Percentiles rank a stretch among this genome's conserved stretches.
Evolutionary conservation across 805 yeast genomes (phyloP).

Genomic region (Torulaspora maleeae): DNA sequence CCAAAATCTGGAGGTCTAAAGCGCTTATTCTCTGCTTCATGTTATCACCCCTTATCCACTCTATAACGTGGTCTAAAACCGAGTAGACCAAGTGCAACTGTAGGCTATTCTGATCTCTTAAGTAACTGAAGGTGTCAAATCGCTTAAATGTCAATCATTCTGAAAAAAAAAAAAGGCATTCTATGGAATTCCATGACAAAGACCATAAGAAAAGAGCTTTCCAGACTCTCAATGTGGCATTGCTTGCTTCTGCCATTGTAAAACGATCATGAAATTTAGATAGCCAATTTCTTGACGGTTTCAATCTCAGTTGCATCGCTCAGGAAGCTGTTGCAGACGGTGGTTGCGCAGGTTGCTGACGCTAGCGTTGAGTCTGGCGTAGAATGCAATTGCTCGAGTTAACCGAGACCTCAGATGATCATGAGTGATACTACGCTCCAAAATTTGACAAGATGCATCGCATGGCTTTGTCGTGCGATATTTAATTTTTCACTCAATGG

Average conservation of each 20-base stretch:
- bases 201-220: neutral
- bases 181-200: neutral
- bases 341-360: too few relatives aligned
- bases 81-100: neutral
- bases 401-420: neutral
- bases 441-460: neutral
- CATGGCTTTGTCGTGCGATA: neutral
- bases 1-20: conserved; percentile 69
- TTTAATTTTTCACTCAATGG: neutral
- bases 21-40: conserved; percentile 81
- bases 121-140: neutral
- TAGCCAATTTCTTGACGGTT: too few relatives aligned
- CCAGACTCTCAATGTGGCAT: neutral
- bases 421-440: neutral
- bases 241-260: neutral
- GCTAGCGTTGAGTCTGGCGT: too few relatives aligned
- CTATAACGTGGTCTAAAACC: neutral
- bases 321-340: too few relatives aligned
- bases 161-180: neutral
- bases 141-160: neutral
- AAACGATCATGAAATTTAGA: neutral
- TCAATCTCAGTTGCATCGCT: too few relatives aligned
- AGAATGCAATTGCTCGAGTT: too few relatives aligned
- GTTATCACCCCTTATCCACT: neutral
- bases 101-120: neutral